These are phyloP conservation scores for Xylaria nigripes DNA, from an alignment of 495 filamentous ascomycete genomes.

Conservation along the genomic window DNA sequence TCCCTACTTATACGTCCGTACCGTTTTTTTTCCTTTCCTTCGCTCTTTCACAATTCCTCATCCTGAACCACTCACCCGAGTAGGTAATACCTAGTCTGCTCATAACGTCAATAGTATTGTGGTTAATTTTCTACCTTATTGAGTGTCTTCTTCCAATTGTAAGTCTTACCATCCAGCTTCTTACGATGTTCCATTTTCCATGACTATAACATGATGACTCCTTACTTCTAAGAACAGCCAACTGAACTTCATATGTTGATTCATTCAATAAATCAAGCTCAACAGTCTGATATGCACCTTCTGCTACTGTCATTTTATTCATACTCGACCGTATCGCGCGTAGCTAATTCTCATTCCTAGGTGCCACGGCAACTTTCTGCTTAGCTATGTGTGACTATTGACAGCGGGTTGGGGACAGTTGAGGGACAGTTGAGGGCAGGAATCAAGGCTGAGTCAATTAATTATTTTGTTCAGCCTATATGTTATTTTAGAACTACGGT, in stretches of 20 bases:
- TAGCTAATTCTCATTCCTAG: not conserved
- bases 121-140: no score
- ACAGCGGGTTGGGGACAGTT: no score
- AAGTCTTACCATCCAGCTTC: not conserved
- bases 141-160: not conserved
- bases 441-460: no score
- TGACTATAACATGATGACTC: constrained; percentile 36
- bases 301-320: not conserved
- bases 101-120: no score
- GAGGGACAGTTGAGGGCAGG: no score
- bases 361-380: not conserved
- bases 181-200: not conserved
- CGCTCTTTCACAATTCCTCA: no score
- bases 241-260: constrained; percentile 50
- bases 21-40: not conserved
- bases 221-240: constrained; percentile 52
- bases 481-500: no score
- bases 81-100: no score
- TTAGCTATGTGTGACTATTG: no score
- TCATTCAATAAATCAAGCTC: constrained; percentile 47
- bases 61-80: no score
- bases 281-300: constrained; percentile 47
- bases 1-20: no score
- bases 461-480: no score
- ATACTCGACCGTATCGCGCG: not conserved